A percentile compares a stretch with the other conserved stretches of the same genome.
phyloP scores from a whole-genome alignment of 495 filamentous ascomycete species.

The Sporormia fimetaria region DNA sequence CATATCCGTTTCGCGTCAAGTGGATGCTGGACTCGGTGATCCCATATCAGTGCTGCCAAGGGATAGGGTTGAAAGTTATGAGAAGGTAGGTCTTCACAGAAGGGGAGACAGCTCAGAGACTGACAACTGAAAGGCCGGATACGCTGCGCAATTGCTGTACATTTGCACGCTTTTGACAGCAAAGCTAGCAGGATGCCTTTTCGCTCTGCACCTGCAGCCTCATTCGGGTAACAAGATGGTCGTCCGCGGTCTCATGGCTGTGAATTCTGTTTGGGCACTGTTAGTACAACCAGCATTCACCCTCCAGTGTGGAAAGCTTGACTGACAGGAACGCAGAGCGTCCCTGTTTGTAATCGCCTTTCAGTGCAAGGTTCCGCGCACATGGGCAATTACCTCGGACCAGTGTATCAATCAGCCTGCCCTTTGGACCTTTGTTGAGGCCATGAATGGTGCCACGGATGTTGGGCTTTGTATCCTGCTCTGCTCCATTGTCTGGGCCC shows the following conservation, averaged over 20 bases:
- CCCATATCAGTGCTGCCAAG: background rate
- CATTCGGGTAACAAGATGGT: background rate
- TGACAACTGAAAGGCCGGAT: background rate
- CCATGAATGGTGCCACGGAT: slow-evolving; percentile 4
- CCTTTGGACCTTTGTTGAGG: slow-evolving; percentile 6
- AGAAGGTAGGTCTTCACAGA: background rate
- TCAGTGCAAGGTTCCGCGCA: slow-evolving; percentile 4
- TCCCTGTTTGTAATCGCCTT: slow-evolving; percentile 7
- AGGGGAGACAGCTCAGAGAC: background rate
- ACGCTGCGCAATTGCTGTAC: slow-evolving; percentile 7
- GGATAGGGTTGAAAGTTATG: background rate
- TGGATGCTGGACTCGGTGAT: slow-evolving; percentile 3
- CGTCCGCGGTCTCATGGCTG: background rate
- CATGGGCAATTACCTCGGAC: background rate
- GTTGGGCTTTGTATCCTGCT: background rate
- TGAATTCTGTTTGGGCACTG: slow-evolving; percentile 2
- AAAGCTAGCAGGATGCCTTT: slow-evolving; percentile 3
- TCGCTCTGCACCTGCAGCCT: slow-evolving; percentile 2
- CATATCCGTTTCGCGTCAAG: slow-evolving; percentile 7
- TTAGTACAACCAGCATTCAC: no score
- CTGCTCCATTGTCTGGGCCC: slow-evolving; percentile 1
- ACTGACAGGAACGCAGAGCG: slow-evolving; percentile 1
- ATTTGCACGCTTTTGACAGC: background rate
- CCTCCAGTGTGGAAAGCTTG: background rate
- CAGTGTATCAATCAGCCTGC: slow-evolving; percentile 10